These are phyloP conservation scores for Collariella sp. DNA, from an alignment of 495 filamentous ascomycete genomes.

Conservation along the genomic window DNA sequence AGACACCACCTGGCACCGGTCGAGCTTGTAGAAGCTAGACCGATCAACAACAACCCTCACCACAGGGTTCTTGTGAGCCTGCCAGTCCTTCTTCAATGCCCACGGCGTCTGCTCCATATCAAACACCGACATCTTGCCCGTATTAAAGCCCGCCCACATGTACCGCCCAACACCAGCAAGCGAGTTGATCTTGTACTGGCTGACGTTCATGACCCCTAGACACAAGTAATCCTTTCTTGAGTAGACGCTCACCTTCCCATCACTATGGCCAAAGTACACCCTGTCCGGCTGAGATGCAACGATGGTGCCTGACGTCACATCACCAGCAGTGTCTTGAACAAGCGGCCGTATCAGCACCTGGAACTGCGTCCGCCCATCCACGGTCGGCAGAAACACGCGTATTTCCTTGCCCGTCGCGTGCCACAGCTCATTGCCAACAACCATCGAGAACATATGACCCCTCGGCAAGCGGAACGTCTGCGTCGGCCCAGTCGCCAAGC, in stretches of 20 bases:
- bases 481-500: slow-evolving; percentile 54
- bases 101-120: slow-evolving; percentile 75
- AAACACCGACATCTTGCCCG: slow-evolving; percentile 91
- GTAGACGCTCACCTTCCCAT: slow-evolving; percentile 92
- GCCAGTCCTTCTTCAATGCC: slow-evolving; percentile 89
- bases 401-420: slow-evolving; percentile 82
- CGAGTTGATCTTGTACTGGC: slow-evolving; percentile 90
- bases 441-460: slow-evolving; percentile 80
- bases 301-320: slow-evolving; percentile 78
- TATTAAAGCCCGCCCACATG: slow-evolving; percentile 92
- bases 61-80: slow-evolving; percentile 76
- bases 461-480: slow-evolving; percentile 63
- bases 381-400: slow-evolving; percentile 67
- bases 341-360: slow-evolving; percentile 64
- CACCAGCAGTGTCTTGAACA: slow-evolving; percentile 56
- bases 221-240: slow-evolving; percentile 66
- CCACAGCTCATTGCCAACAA: slow-evolving; percentile 75
- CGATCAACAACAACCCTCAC: slow-evolving; percentile 66
- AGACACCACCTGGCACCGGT: slow-evolving; percentile 78
- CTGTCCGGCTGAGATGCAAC: slow-evolving; percentile 66
- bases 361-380: slow-evolving; percentile 56
- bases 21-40: slow-evolving; percentile 78
- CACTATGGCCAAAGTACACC: slow-evolving; percentile 83
- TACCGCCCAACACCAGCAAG: slow-evolving; percentile 73
- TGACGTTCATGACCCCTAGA: slow-evolving; percentile 69